A percentile compares a stretch with the other conserved stretches of the same genome.
These are phyloP conservation scores for Lachancea lanzarotensis DNA, from an alignment of 805 yeast species.

Conservation along the genomic window DNA sequence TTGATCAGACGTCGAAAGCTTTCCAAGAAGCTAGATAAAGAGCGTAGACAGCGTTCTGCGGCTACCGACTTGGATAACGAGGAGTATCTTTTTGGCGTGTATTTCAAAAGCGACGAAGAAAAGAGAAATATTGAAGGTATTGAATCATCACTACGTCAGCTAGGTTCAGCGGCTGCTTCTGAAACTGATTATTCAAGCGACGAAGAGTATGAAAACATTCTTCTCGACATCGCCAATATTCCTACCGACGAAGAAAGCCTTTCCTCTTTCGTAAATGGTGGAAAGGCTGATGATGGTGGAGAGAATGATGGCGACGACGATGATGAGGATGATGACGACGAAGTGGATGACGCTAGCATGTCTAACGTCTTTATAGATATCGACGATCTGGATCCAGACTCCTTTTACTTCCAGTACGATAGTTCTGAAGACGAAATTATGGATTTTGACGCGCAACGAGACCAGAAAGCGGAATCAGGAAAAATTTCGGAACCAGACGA, in stretches of 20 bases:
- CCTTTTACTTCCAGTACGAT: slow-evolving; percentile 32
- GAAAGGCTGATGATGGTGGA: neutral
- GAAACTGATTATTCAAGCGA: slow-evolving; percentile 23
- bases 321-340: slow-evolving; percentile 26
- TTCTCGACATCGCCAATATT: slow-evolving; percentile 30
- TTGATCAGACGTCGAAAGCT: slow-evolving; percentile 25
- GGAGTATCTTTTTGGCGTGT: slow-evolving; percentile 31
- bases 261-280: slow-evolving; percentile 13
- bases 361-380: slow-evolving; percentile 36
- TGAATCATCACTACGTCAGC: slow-evolving; percentile 22
- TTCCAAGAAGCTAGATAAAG: slow-evolving; percentile 16
- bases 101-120: slow-evolving; percentile 29
- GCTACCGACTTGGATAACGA: slow-evolving; percentile 33
- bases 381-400: slow-evolving; percentile 34
- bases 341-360: slow-evolving; percentile 35
- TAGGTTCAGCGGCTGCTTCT: slow-evolving; percentile 17
- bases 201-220: slow-evolving; percentile 32
- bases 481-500: slow-evolving; percentile 18
- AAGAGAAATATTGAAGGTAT: slow-evolving; percentile 16
- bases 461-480: slow-evolving; percentile 11
- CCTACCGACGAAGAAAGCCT: slow-evolving; percentile 30
- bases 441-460: slow-evolving; percentile 1
- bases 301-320: slow-evolving; percentile 16
- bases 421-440: slow-evolving; percentile 40
- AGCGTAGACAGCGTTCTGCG: slow-evolving; percentile 31